Percentiles rank a stretch among this genome's conserved stretches.
Conservation (phyloP, 352 stramenopile species). For the Pythium rhizo-oryzae region DNA sequence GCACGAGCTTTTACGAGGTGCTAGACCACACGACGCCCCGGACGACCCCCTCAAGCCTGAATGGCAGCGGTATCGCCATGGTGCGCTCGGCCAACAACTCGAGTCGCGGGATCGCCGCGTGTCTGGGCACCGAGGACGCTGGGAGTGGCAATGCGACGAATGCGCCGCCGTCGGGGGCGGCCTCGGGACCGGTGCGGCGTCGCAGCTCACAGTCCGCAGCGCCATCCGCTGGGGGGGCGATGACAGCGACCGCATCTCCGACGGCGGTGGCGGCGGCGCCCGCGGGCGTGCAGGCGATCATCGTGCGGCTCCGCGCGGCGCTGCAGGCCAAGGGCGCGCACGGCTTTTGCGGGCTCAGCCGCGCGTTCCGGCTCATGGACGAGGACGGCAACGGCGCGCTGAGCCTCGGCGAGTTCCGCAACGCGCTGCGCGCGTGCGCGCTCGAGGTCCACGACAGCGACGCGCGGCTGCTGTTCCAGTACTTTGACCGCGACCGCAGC, state of each 20-base stretch:
- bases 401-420: constrained; percentile 78
- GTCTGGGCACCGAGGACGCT: constrained; percentile 28
- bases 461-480: constrained; percentile 73
- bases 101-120: constrained; percentile 56
- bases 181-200: neutral
- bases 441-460: constrained; percentile 63
- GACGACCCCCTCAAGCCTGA: neutral
- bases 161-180: neutral
- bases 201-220: neutral
- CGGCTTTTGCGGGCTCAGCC: constrained; percentile 78
- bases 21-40: constrained; percentile 51
- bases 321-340: constrained; percentile 64
- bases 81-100: constrained; percentile 49
- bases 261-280: constrained; percentile 14
- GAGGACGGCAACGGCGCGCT: constrained; percentile 76
- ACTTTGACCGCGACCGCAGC: constrained; percentile 82
- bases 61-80: constrained; percentile 22
- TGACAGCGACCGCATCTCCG: constrained; percentile 7
- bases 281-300: constrained; percentile 61
- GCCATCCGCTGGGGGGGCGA: no score
- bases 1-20: constrained; percentile 56
- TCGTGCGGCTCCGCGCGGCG: constrained; percentile 44
- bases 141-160: neutral
- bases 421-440: constrained; percentile 54
- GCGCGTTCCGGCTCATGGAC: constrained; percentile 78